Evolutionary conservation across 129 eudicot genomes (phyloP), one percentile per base, ranked within the genome.

Genomic region (Flaveria sonorensis): DNA sequence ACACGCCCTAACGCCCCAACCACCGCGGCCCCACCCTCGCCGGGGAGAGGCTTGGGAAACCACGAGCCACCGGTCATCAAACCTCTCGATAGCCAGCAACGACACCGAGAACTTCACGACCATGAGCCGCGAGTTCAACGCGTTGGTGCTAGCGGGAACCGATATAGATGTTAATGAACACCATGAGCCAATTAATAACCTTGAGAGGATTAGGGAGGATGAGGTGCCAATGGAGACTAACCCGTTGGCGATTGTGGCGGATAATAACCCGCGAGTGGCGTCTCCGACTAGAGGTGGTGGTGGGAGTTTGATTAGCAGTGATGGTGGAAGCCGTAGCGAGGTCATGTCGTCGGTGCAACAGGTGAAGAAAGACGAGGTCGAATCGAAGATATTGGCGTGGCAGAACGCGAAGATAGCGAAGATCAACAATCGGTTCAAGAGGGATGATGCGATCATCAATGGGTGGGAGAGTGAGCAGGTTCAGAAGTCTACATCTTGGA

Each of bases 341-440:
- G 92, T 77, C 13, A 4, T 45, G 61, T 75, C 92, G 11, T 56
- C 64, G 67, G 86, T 89, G 74, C 86, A 86, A 24, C 73, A 83
- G 9, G 98, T 93, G 90, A 93, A 88, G 93, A 93, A 87, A 72
- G 98, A 89, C 85, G 98, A 93, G 87, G 98, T 85, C 55, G 98
- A 90, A 30, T 50, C 93, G 12, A 93, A 93, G 90, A 93, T 93
- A 14, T 71, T 68, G 15, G 98, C 98, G 15, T 93, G 98, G 98
- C 91, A 90, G 53, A 93, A 85, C 11, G 92, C 92, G 6, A 93
- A 93, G 83, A 79, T 93, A 24, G 91, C 98, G 1, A 93, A 93
- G 90, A 81, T 93, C 42, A 93, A 93, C 12, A 93, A 93, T 43
- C 73, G 98, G 66, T 89, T 87, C 53, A 93, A 93, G 89, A 71